phyloP scores from a whole-genome alignment of 2,329 filamentous ascomycete genomes.

The Massarina eburnea region DNA sequence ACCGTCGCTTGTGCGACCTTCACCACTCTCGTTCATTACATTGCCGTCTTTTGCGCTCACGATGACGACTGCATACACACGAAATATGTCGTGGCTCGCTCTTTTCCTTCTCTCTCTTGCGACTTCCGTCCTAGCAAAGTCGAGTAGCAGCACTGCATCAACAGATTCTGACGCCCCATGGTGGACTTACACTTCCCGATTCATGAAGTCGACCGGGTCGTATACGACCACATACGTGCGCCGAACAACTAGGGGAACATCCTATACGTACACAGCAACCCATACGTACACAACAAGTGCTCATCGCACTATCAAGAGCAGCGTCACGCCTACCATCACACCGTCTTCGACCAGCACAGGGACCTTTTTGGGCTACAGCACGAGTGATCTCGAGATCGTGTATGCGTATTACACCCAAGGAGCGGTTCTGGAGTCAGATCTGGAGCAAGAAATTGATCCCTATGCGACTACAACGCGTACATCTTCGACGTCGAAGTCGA shows the following conservation, averaged over 20 bases:
- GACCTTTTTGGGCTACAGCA: neutral
- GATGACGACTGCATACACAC: slow-evolving; percentile 19
- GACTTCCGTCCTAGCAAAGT: slow-evolving; percentile 14
- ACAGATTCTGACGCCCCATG: slow-evolving; percentile 7
- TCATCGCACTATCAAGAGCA: slow-evolving; percentile 19
- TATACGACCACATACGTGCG: slow-evolving; percentile 4
- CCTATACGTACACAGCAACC: slow-evolving; percentile 19
- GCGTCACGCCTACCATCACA: slow-evolving; percentile 27
- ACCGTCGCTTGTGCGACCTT: neutral
- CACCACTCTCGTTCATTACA: neutral
- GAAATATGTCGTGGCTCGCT: slow-evolving; percentile 14
- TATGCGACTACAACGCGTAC: slow-evolving; percentile 8
- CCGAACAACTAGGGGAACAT: no score
- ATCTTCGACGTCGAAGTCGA: slow-evolving; percentile 8
- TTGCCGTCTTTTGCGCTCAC: slow-evolving; percentile 7
- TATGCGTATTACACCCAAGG: slow-evolving; percentile 24
- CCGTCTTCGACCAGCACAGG: slow-evolving; percentile 18
- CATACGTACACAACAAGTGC: no score
- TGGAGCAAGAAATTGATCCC: slow-evolving; percentile 19
- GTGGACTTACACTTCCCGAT: slow-evolving; percentile 28
- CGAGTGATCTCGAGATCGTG: slow-evolving; percentile 17
- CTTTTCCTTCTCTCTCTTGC: slow-evolving; percentile 13
- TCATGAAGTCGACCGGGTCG: slow-evolving; percentile 11
- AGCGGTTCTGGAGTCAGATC: slow-evolving; percentile 26
- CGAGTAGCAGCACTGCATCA: neutral